Base-by-base conservation (phyloP, 352 stramenopile species). In the Salisapilia sapeloensis region DNA sequence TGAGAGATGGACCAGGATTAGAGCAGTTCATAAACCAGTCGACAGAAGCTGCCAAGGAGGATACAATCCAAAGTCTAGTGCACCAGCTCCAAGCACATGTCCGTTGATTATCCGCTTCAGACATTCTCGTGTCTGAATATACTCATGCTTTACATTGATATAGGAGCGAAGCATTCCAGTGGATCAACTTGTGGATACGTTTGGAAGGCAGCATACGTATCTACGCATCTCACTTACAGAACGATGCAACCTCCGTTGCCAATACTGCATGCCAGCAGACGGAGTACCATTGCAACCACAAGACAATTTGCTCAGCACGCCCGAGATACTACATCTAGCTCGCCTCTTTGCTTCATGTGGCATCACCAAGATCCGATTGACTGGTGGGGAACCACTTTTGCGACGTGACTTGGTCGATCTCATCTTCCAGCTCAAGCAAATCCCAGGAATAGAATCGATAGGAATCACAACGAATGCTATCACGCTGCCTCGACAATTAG, bases 401-500 rank as follows among this genome's bases (percentile, higher is more conserved):
- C 58, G 62, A 13, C 39, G 43, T 12, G 65, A 83, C 39, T 40
- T 85, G 21, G 37, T 74, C 14, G 59, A 67, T 2, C 43, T 82
- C 25, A 53, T 75, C 3, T 28, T 47, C 12, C 39, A 66, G 25
- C 36, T 89, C 26, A 47, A 56, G 38, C 52, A 50, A 17, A 71
- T 94, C 29, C 54, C 54, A 16, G 66, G 62, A 13, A 84, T 93
- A 21, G 44, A 62, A 6, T 78, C 63, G 3, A 53, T 98, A 17
- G 93, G 85, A 1, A 78, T 98, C 24, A 99, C 94, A 14, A 97
- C 94, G 2, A 99, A 99, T 59, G 94, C 85, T 17, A 69, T 99
- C 10, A 74, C 74, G 12, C 57, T 98, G n/a, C 41, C 74, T 22
- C 70, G 60, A 30, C 71, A 95, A 40, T 50, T 97, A 5, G 31